Conservation (phyloP, 805 yeast species). For the Yarrowia divulgata region DNA sequence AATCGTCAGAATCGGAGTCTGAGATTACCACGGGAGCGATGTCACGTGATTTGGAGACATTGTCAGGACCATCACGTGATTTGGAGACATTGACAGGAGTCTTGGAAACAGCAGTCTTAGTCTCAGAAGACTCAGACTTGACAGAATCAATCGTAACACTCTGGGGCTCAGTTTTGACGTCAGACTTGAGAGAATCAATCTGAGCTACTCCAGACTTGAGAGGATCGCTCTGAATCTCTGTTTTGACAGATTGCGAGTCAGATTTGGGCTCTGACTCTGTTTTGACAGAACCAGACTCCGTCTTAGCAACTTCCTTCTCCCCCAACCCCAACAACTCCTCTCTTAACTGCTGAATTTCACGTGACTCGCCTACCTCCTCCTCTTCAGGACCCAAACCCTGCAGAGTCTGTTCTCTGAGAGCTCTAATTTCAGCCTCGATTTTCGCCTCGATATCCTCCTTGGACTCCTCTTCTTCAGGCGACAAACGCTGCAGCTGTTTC, state of each 20-base stretch:
- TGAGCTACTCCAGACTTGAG: too few species aligned
- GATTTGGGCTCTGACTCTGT: neutral
- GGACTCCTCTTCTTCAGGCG: neutral
- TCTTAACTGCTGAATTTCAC: neutral
- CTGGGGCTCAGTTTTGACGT: too few species aligned
- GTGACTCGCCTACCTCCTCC: neutral
- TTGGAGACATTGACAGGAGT: too few species aligned
- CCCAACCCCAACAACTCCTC: neutral
- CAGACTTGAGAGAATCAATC: too few species aligned
- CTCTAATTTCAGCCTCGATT: neutral
- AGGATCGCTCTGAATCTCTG: too few species aligned
- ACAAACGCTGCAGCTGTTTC: neutral
- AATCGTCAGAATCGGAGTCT: conserved; percentile 12
- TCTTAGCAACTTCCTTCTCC: too few species aligned
- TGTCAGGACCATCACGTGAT: neutral
- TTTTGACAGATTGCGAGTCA: too few species aligned
- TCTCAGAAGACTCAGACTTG: too few species aligned
- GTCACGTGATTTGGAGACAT: neutral
- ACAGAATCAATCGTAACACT: too few species aligned
- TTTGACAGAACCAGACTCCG: neutral
- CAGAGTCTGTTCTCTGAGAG: neutral
- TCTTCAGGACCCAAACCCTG: neutral
- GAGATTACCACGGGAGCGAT: neutral
- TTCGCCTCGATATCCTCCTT: neutral
- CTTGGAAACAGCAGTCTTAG: too few species aligned